Evolutionary conservation across 345 rosid genomes (phyloP).

Genomic region (Raphanus sativus): DNA sequence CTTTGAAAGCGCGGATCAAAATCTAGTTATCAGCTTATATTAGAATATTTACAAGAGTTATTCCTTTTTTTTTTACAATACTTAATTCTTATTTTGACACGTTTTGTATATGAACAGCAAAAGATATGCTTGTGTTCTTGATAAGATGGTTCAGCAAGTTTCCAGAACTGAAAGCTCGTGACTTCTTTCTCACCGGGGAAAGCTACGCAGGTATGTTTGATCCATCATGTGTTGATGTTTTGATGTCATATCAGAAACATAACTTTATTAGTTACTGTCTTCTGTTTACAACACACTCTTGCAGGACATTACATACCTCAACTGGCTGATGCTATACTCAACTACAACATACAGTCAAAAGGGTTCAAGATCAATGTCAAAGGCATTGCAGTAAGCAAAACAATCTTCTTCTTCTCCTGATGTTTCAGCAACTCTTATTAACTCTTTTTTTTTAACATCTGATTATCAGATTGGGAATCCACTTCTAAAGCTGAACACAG

Average conservation of each 20-base stretch:
- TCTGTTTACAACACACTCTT: too few relatives aligned
- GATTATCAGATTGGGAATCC: slow-evolving; percentile 77
- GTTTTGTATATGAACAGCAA: slow-evolving; percentile 44
- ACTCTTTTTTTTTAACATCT: neutral
- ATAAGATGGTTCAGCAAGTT: slow-evolving; percentile 75
- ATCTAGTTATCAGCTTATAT: too few relatives aligned
- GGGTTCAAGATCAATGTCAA: slow-evolving; percentile 80
- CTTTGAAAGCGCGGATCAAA: too few relatives aligned
- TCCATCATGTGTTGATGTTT: neutral
- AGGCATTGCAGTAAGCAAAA: slow-evolving; percentile 80
- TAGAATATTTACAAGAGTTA: too few relatives aligned
- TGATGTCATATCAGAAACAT: neutral
- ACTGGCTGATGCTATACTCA: slow-evolving; percentile 60
- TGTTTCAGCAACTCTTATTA: too few relatives aligned
- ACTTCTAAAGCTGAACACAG: slow-evolving; percentile 35
- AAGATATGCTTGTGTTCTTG: slow-evolving; percentile 67
- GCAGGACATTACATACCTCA: slow-evolving; percentile 92
- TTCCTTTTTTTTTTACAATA: too few relatives aligned
- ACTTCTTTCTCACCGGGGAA: slow-evolving; percentile 83
- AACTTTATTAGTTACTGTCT: neutral
- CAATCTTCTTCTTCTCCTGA: neutral
- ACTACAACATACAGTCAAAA: slow-evolving; percentile 56
- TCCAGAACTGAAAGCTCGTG: slow-evolving; percentile 63
- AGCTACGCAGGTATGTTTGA: slow-evolving; percentile 76
- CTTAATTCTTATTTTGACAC: neutral